A percentile compares a stretch with the other conserved stretches of the same genome.
Conservation (phyloP, 2,329 filamentous ascomycete species). For the Botryotinia convoluta region DNA sequence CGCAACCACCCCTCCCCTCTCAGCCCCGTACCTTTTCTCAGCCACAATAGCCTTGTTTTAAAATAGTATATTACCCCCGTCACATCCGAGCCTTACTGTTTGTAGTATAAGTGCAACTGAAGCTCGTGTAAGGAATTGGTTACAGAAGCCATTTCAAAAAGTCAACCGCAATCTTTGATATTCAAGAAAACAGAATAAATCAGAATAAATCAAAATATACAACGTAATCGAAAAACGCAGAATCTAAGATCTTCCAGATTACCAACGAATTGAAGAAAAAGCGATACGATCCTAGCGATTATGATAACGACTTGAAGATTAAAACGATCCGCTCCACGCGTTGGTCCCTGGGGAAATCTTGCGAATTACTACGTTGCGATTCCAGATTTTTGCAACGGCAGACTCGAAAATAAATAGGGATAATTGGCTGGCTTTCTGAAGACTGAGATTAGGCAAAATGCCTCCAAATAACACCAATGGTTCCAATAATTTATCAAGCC, state of each 20-base stretch:
- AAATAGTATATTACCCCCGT: constrained; percentile 22
- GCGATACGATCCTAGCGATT: constrained; percentile 10
- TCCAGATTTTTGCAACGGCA: constrained; percentile 9
- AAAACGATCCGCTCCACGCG: constrained; percentile 18
- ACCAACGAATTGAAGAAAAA: neutral
- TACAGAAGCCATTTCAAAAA: constrained; percentile 16
- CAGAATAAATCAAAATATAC: neutral
- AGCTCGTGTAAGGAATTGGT: constrained; percentile 21
- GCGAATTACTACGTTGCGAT: constrained; percentile 18
- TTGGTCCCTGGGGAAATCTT: constrained; percentile 17
- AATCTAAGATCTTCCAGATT: too few species aligned
- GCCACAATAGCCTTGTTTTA: constrained; percentile 21
- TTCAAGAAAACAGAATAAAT: neutral
- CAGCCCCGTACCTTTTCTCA: constrained; percentile 5
- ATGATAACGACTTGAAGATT: constrained; percentile 28
- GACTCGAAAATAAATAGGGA: neutral
- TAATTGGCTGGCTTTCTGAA: constrained; percentile 6
- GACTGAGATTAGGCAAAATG: constrained; percentile 40
- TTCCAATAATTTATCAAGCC: constrained; percentile 43
- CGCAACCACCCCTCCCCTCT: neutral
- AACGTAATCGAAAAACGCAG: neutral
- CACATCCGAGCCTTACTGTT: constrained; percentile 1
- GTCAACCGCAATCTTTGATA: neutral
- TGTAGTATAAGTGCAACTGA: constrained; percentile 5
- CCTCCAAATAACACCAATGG: constrained; percentile 49